Evolutionary conservation across 78 protist genomes (phyloP).

Genomic region (Ministeria vibrans): DNA sequence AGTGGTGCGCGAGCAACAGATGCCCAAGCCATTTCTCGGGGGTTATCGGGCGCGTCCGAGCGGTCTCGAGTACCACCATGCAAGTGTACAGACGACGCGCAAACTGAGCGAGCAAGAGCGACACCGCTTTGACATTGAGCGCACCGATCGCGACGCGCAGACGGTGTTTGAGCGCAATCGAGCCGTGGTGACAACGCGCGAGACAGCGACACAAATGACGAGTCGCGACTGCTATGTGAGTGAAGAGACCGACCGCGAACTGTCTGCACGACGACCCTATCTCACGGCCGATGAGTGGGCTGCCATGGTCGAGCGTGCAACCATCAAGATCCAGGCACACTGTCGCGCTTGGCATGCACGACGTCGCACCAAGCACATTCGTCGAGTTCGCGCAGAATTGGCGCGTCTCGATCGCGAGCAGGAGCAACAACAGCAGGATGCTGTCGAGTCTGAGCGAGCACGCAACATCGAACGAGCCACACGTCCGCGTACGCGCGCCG

Average conservation of each 20-base stretch:
- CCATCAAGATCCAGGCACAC: constrained; percentile 31
- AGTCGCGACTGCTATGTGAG: constrained; percentile 20
- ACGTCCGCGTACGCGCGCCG: constrained; percentile 50
- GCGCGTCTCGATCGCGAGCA: background rate
- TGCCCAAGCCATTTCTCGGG: constrained; percentile 45
- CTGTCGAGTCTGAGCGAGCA: background rate
- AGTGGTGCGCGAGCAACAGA: background rate
- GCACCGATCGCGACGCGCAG: background rate
- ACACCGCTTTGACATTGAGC: background rate
- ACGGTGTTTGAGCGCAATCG: background rate
- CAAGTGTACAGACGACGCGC: constrained; percentile 42
- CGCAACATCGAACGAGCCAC: constrained; percentile 55
- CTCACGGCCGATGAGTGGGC: constrained; percentile 28
- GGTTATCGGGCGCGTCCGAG: constrained; percentile 25
- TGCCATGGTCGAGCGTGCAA: constrained; percentile 4
- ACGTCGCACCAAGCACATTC: constrained; percentile 1
- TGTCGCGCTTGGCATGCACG: constrained; percentile 57
- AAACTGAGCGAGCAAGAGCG: too few species aligned
- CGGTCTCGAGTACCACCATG: constrained; percentile 41
- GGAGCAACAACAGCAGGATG: background rate
- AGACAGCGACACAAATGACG: background rate
- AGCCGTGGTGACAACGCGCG: background rate
- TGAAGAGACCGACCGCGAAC: constrained; percentile 9
- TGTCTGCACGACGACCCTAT: constrained; percentile 43
- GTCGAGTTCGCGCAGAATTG: background rate